Evolutionary conservation across 2,329 filamentous ascomycete genomes (phyloP).

Genomic region (Diplodia corticola): DNA sequence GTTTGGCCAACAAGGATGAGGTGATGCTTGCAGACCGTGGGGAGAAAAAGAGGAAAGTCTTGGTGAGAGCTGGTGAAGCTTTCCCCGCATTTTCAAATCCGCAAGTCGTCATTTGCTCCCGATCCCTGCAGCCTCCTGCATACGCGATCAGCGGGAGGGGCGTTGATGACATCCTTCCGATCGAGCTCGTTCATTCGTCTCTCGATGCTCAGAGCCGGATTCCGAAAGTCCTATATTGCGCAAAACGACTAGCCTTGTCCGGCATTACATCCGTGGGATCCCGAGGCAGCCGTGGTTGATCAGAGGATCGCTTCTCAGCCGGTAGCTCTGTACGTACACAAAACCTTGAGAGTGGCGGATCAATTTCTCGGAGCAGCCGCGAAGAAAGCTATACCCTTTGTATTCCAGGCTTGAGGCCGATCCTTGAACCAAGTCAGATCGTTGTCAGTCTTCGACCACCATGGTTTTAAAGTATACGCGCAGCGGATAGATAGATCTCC

Average conservation of each 20-base stretch:
- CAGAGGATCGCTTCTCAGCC: no score
- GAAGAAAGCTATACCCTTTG: no score
- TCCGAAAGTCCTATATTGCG: background rate
- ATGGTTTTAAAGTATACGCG: no score
- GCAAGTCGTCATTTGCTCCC: background rate
- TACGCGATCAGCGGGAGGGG: background rate
- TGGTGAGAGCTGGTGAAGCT: background rate
- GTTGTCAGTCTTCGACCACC: no score
- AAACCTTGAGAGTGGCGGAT: no score
- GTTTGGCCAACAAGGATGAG: background rate
- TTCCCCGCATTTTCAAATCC: slow-evolving; percentile 16
- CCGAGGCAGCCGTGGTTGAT: background rate
- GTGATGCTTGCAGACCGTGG: background rate
- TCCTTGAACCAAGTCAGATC: no score
- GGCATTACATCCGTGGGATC: background rate
- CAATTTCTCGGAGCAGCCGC: no score
- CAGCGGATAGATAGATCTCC: no score
- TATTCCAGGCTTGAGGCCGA: no score
- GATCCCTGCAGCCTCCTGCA: background rate
- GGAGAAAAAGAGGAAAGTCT: background rate
- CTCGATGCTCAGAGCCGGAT: background rate
- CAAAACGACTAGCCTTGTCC: background rate
- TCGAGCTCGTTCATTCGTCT: background rate
- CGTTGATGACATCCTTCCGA: background rate
- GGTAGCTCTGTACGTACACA: no score